Conservation (phyloP, 139 green algal genomes). For the Chlorella sp. region DNA sequence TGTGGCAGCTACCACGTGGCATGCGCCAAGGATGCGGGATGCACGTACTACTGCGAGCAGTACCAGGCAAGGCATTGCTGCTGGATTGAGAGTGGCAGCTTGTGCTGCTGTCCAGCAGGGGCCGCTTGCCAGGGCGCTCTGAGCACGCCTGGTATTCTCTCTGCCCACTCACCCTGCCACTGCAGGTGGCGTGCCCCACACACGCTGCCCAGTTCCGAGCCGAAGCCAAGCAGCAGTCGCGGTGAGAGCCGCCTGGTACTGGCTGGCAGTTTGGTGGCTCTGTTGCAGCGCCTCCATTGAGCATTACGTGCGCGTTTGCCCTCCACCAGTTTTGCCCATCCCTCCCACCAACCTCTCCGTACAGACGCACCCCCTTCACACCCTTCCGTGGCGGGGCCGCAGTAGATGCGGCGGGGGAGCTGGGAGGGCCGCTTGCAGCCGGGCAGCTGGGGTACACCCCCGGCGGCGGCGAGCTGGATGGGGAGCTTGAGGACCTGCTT, state of each 20-base stretch:
- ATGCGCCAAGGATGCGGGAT: slow-evolving; percentile 61
- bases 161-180: too few species aligned
- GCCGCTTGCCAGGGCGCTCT: too few species aligned
- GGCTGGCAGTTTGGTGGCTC: too few species aligned
- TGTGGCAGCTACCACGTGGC: slow-evolving; percentile 70
- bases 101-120: too few species aligned
- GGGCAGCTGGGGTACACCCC: neutral
- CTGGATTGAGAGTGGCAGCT: too few species aligned
- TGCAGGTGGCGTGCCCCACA: slow-evolving; percentile 64
- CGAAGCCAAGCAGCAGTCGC: neutral
- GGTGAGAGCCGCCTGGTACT: too few species aligned
- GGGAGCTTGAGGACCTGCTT: neutral
- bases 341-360: neutral
- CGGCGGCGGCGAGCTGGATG: neutral
- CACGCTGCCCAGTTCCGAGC: slow-evolving; percentile 53
- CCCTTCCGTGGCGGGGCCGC: neutral
- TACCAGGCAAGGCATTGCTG: slow-evolving; percentile 38
- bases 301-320: too few species aligned
- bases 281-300: too few species aligned
- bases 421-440: neutral
- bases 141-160: too few species aligned
- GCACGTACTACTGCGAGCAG: slow-evolving; percentile 49
- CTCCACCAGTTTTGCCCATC: too few species aligned
- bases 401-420: neutral
- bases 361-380: slow-evolving; percentile 19